Conservation (phyloP, 495 filamentous ascomycete genomes). For the Cercophora samala region DNA sequence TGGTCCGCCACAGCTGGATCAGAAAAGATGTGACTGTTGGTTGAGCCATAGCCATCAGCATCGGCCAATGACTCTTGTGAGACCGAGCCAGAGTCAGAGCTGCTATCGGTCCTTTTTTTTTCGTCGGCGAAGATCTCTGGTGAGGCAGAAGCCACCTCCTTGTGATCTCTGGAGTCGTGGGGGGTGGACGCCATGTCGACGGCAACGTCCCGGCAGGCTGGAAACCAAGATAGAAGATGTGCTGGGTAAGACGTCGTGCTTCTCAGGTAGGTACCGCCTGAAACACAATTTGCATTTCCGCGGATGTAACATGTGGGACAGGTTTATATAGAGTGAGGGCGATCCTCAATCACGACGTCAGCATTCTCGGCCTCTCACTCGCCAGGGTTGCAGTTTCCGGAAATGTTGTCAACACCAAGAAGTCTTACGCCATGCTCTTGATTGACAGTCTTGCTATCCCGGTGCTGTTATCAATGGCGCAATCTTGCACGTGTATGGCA, state of each 20-base stretch:
- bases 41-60: slow-evolving; percentile 34
- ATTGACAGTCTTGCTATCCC: background rate
- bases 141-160: background rate
- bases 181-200: background rate
- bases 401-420: slow-evolving; percentile 5
- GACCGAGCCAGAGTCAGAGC: slow-evolving; percentile 12
- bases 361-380: background rate
- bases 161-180: background rate
- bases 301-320: slow-evolving; percentile 7
- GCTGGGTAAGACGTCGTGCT: background rate
- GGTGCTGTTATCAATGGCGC: slow-evolving; percentile 8
- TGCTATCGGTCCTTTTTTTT: background rate
- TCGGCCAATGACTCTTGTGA: slow-evolving; percentile 16
- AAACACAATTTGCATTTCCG: slow-evolving; percentile 9
- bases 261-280: background rate
- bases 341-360: background rate
- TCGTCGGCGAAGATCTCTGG: background rate
- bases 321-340: slow-evolving; percentile 3
- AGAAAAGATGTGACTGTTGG: slow-evolving; percentile 33
- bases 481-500: slow-evolving; percentile 11
- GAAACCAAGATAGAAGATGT: background rate
- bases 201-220: slow-evolving; percentile 30
- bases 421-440: slow-evolving; percentile 6
- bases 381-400: background rate
- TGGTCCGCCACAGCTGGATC: slow-evolving; percentile 29